Evolutionary conservation across 148 eudicot genomes (phyloP).

Genomic region (Amaranthus cruentus): DNA sequence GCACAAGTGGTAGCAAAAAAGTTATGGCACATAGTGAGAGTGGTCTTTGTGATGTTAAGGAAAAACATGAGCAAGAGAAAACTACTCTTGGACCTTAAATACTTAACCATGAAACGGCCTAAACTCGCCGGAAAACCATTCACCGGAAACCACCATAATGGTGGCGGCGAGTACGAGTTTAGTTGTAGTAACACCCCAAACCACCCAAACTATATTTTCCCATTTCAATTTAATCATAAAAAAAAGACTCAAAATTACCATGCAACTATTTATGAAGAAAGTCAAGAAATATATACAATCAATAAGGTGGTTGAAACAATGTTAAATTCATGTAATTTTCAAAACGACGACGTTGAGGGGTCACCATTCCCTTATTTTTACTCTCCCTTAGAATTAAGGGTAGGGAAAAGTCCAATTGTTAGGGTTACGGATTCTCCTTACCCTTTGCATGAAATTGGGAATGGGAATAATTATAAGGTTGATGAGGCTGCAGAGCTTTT

Average conservation of each 20-base stretch:
- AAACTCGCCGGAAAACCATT: conserved; percentile 55
- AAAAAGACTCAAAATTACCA: background rate
- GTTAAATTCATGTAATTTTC: conserved; percentile 6
- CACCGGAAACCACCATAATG: conserved; percentile 30
- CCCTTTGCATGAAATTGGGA: conserved; percentile 28
- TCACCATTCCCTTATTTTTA: background rate
- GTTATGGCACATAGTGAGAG: conserved; percentile 45
- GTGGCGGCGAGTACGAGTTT: conserved; percentile 63
- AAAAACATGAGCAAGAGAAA: conserved; percentile 59
- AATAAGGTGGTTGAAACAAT: conserved; percentile 44
- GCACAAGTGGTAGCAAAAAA: conserved; percentile 40
- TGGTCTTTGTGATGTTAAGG: conserved; percentile 46
- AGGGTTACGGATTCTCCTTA: conserved; percentile 82
- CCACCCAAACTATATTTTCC: conserved; percentile 14
- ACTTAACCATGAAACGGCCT: conserved; percentile 52
- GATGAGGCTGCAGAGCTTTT: conserved; percentile 79
- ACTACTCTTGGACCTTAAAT: conserved; percentile 44
- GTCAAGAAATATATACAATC: conserved; percentile 19
- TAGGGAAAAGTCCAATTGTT: conserved; percentile 53
- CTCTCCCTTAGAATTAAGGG: conserved; percentile 54
- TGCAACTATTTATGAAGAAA: background rate
- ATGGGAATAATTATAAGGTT: conserved; percentile 35
- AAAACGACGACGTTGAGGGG: conserved; percentile 12
- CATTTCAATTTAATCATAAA: conserved; percentile 6
- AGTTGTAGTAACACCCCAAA: conserved; percentile 77